Conservation (phyloP, 192 early-diverging fungal species). For the Backusella luteola region DNA sequence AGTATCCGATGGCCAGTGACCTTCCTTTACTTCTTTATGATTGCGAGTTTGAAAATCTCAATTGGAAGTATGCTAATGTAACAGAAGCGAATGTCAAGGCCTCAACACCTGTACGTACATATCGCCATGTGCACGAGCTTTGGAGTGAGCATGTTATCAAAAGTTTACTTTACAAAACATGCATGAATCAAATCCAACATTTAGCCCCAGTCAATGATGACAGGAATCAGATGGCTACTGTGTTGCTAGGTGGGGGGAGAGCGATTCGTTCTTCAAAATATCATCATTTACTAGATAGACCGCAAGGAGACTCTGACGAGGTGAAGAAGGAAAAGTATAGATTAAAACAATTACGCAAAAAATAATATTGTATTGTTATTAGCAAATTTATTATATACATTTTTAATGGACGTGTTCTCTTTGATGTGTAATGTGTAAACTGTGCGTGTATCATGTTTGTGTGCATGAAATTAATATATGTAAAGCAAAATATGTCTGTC, state of each 20-base stretch:
- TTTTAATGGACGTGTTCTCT: conserved; percentile 3
- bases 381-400: conserved; percentile 3
- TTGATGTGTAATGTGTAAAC: neutral
- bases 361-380: neutral
- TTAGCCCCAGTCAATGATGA: neutral
- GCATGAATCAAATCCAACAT: conserved; percentile 14
- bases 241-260: conserved; percentile 21
- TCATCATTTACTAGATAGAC: conserved; percentile 12
- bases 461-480: neutral
- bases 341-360: conserved; percentile 9
- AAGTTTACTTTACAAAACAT: conserved; percentile 42
- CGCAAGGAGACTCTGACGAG: conserved; percentile 27
- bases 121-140: conserved; percentile 46
- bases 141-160: conserved; percentile 47
- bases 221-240: neutral
- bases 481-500: neutral
- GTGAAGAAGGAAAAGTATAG: conserved; percentile 36
- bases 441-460: neutral
- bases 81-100: conserved; percentile 27
- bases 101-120: conserved; percentile 37
- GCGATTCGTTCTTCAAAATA: conserved; percentile 17
- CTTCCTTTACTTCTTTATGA: conserved; percentile 89
- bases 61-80: conserved; percentile 52
- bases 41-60: conserved; percentile 66
- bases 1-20: conserved; percentile 90